Evolutionary conservation across 305 asterid genomes (phyloP).

Genomic region (Petunia hybrid): DNA sequence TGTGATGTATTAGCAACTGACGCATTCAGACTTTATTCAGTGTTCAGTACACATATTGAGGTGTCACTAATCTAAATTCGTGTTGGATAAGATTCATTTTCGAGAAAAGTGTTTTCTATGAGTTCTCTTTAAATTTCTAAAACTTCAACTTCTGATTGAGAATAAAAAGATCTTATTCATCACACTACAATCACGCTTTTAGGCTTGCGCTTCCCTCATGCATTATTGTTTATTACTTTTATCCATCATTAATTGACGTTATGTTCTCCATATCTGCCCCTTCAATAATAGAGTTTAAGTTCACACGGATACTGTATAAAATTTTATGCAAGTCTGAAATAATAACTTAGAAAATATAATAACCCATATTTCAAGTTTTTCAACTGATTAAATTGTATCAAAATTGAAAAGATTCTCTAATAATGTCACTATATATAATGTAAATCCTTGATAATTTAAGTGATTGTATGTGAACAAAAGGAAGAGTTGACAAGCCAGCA

Average conservation of each 20-base stretch:
- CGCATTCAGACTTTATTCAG: not conserved
- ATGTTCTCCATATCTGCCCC: not conserved
- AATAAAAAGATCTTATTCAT: too few relatives aligned
- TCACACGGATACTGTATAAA: not conserved
- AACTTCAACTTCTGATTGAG: too few relatives aligned
- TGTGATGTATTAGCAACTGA: not conserved
- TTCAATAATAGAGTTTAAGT: not conserved
- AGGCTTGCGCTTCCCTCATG: not conserved
- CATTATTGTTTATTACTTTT: not conserved
- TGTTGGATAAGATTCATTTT: too few relatives aligned
- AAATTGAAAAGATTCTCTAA: not conserved
- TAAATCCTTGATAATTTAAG: not conserved
- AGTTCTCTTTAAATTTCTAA: too few relatives aligned
- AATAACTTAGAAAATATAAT: too few relatives aligned
- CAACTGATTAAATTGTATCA: not conserved
- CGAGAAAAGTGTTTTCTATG: too few relatives aligned
- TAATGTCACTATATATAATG: not conserved
- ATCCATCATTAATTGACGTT: not conserved
- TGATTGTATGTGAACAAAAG: not conserved
- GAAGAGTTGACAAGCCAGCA: conserved; percentile 19
- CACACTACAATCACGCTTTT: not conserved
- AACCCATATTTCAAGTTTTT: too few relatives aligned
- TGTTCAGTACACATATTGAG: too few relatives aligned
- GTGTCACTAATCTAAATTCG: too few relatives aligned
- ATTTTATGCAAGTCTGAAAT: too few relatives aligned